Evolutionary conservation across 305 asterid species (phyloP).

Genomic region (Caryopteris hybrid): DNA sequence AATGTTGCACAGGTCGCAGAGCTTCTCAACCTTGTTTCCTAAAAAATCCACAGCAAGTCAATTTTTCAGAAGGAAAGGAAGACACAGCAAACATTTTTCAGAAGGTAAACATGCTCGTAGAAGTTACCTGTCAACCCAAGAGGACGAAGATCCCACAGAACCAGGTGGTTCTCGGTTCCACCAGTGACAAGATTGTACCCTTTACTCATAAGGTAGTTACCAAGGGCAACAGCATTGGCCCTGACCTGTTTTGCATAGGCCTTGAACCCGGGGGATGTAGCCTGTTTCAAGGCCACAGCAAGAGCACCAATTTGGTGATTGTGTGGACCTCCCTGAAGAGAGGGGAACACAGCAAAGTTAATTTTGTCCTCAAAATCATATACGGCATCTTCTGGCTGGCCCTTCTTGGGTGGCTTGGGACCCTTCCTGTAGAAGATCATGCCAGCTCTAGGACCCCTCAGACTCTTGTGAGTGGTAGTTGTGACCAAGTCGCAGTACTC

Average conservation of each 20-base stretch:
- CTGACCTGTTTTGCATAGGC: slow-evolving; percentile 85
- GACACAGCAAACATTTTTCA: background rate
- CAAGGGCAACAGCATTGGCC: slow-evolving; percentile 92
- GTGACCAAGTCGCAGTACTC: slow-evolving; percentile 91
- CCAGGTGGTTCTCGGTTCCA: slow-evolving; percentile 96
- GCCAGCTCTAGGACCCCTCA: slow-evolving; percentile 96
- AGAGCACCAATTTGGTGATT: slow-evolving; percentile 98
- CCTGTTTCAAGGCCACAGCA: slow-evolving; percentile 96
- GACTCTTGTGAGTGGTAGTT: slow-evolving; percentile 93
- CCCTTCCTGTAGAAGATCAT: slow-evolving; percentile 99
- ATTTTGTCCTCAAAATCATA: slow-evolving; percentile 94
- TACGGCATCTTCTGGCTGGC: slow-evolving; percentile 83
- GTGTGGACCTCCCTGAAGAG: slow-evolving; percentile 99
- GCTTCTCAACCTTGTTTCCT: slow-evolving; percentile 98
- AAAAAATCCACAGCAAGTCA: slow-evolving; percentile 10
- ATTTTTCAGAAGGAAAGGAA: background rate
- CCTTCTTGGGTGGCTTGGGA: slow-evolving; percentile 92
- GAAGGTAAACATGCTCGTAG: no score
- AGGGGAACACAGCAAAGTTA: slow-evolving; percentile 95
- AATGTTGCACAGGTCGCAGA: slow-evolving; percentile 90
- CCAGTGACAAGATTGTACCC: slow-evolving; percentile 82
- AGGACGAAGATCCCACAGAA: slow-evolving; percentile 97
- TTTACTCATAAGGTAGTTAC: slow-evolving; percentile 80
- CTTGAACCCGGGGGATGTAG: slow-evolving; percentile 80
- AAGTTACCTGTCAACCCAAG: slow-evolving; percentile 99